Evolutionary conservation across 192 early-diverging fungal species (phyloP), one percentile per base, ranked within the genome.

Genomic region (Umbelopsis sp.): DNA sequence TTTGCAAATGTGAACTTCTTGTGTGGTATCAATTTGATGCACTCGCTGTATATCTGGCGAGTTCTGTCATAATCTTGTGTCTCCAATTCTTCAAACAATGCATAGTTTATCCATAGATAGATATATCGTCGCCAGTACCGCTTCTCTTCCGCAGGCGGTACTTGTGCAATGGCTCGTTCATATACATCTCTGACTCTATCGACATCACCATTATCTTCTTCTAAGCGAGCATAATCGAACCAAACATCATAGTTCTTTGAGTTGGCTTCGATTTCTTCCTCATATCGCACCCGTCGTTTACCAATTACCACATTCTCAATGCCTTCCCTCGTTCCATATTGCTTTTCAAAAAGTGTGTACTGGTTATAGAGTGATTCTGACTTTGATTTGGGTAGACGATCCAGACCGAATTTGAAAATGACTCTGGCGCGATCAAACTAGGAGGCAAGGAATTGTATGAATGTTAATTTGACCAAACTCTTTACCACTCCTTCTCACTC

Each of bases 21-120:
- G 80, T 99, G 98, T 13, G 98, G 98, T 65, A 99, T 89, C 12
- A 97, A 69, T 12, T 91, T 86, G 30, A 97, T 74, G 68, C 92
- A 94, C 46, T 90, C 83, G 46, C 84, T 71, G 73, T 98, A 99
- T 21, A 99, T 91, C 49, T 91, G 80, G 13, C 92, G 86, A 2
- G 98, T 88, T 0, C 95, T 81, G 11, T 91, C 91, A 41, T 83
- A 71, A 74, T 98, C 95, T 83, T 94, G 64, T 20, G 90, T 91
- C 7, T 88, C 86, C 23, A 89, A 79, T 74, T 99, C 98, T 80
- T 99, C 98, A 80, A 93, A 99, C 22, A 97, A 84, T 0, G 97
- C 98, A 68, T 98, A 99, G 70, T 91, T 92, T 37, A 99, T 90
- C 98, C 98, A 99, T n/a, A 99, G 71, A 80, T 98, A 99, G 25